phyloP scores from a whole-genome alignment of 768 basidiomycete species.

The Lactarius vividus region DNA sequence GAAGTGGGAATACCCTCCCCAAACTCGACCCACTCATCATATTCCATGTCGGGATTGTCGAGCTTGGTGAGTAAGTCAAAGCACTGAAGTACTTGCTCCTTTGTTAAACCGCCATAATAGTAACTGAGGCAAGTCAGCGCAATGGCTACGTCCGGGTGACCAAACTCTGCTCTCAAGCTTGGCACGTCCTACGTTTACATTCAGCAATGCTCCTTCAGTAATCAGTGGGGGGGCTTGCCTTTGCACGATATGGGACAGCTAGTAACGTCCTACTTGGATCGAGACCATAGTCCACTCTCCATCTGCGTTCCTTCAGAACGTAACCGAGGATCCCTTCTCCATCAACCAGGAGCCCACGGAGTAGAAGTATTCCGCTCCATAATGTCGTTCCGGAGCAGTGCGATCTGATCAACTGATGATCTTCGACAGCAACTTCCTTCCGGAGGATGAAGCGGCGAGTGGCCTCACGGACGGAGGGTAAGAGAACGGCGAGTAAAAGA shows the following conservation, averaged over 20 bases:
- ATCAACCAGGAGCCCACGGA: conserved; percentile 44
- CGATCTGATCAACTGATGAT: not conserved
- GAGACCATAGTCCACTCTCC: conserved; percentile 53
- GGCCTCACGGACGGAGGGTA: not conserved
- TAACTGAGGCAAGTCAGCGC: conserved; percentile 47
- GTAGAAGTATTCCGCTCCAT: conserved; percentile 42
- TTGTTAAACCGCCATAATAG: conserved; percentile 46
- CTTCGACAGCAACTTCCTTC: not conserved
- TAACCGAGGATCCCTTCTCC: conserved; percentile 39
- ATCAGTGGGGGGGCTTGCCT: conserved; percentile 1
- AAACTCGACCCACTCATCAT: conserved; percentile 40
- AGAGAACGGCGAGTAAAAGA: not conserved
- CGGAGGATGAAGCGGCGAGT: conserved; percentile 7
- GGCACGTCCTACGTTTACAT: conserved; percentile 41
- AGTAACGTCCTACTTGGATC: conserved; percentile 42
- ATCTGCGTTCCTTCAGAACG: conserved; percentile 40
- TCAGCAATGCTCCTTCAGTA: not conserved
- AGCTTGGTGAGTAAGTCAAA: conserved; percentile 41
- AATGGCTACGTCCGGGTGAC: conserved; percentile 50
- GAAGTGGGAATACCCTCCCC: conserved; percentile 31
- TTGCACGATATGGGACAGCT: conserved; percentile 53
- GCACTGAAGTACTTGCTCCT: conserved; percentile 38
- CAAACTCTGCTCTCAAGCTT: conserved; percentile 46
- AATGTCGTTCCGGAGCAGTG: conserved; percentile 15
- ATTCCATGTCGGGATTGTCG: conserved; percentile 43